phyloP scores from a whole-genome alignment of 2,329 filamentous ascomycete species.

The Tolypocladium ovalisporum region DNA sequence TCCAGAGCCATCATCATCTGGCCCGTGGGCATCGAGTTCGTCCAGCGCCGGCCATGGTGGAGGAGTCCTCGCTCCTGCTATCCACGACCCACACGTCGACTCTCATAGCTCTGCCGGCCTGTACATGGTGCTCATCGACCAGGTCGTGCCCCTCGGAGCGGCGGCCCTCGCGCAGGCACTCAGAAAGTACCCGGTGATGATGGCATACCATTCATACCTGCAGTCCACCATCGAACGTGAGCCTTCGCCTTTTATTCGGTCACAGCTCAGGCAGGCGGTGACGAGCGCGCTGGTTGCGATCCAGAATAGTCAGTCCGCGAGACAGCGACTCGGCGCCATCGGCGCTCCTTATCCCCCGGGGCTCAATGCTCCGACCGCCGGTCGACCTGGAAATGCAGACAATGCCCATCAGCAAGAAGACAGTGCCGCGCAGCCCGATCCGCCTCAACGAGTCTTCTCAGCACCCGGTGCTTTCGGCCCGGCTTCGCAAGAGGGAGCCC shows the following conservation, averaged over 20 bases:
- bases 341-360: neutral
- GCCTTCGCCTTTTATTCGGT: conserved; percentile 32
- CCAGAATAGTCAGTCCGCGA: conserved; percentile 30
- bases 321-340: conserved; percentile 8
- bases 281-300: conserved; percentile 32
- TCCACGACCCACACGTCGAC: conserved; percentile 1
- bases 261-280: conserved; percentile 39
- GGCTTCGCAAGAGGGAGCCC: neutral
- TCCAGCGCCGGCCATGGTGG: neutral
- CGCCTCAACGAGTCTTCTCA: neutral
- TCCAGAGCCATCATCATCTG: neutral
- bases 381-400: neutral
- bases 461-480: neutral
- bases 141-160: conserved; percentile 38
- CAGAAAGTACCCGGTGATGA: conserved; percentile 33
- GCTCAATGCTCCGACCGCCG: neutral
- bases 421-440: neutral
- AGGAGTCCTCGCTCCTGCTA: neutral
- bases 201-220: conserved; percentile 36
- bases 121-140: conserved; percentile 42
- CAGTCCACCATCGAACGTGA: conserved; percentile 41
- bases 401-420: neutral
- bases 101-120: conserved; percentile 19
- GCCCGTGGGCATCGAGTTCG: neutral
- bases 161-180: conserved; percentile 34